Percentiles rank a stretch among this genome's conserved stretches.
Evolutionary conservation across 1,284 basidiomycete species (phyloP).

Genomic region (Ganoderma resinaceum): DNA sequence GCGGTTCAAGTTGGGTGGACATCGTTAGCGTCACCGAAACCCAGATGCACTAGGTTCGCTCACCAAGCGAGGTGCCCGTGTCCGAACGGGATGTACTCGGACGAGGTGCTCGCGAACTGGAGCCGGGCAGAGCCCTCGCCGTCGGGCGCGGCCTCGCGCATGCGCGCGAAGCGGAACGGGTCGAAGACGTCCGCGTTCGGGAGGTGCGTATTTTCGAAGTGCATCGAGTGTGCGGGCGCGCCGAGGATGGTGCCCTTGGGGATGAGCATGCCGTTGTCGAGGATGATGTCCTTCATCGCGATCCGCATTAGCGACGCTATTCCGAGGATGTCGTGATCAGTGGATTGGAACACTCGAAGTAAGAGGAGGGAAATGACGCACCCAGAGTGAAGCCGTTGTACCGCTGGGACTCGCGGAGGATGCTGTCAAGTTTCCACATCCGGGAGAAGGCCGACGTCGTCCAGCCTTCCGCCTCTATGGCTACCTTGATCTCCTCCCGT

Average conservation of each 20-base stretch:
- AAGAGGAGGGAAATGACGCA: constrained; percentile 21
- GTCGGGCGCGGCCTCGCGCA: constrained; percentile 22
- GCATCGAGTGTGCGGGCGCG: constrained; percentile 47
- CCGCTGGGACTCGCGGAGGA: constrained; percentile 51
- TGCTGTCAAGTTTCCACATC: constrained; percentile 55
- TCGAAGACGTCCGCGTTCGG: constrained; percentile 38
- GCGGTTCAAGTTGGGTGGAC: not conserved
- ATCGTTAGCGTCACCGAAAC: not conserved
- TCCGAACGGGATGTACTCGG: constrained; percentile 40
- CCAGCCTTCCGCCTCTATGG: constrained; percentile 51
- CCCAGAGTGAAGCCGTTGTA: constrained; percentile 35
- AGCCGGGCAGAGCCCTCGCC: constrained; percentile 25
- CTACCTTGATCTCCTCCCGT: constrained; percentile 47
- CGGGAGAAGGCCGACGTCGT: constrained; percentile 47
- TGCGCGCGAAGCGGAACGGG: constrained; percentile 41
- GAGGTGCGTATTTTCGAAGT: constrained; percentile 46
- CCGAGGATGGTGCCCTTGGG: constrained; percentile 45
- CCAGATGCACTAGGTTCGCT: not conserved
- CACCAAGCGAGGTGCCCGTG: constrained; percentile 41
- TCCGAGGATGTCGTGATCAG: constrained; percentile 25
- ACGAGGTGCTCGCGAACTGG: constrained; percentile 35
- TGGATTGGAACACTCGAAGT: constrained; percentile 23
- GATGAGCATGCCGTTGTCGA: constrained; percentile 41
- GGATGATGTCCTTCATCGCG: constrained; percentile 43
- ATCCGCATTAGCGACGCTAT: constrained; percentile 28